A percentile compares a stretch with the other conserved stretches of the same genome.
Conservation (phyloP, 2,329 filamentous ascomycete species). For the Fusarium anguioides region DNA sequence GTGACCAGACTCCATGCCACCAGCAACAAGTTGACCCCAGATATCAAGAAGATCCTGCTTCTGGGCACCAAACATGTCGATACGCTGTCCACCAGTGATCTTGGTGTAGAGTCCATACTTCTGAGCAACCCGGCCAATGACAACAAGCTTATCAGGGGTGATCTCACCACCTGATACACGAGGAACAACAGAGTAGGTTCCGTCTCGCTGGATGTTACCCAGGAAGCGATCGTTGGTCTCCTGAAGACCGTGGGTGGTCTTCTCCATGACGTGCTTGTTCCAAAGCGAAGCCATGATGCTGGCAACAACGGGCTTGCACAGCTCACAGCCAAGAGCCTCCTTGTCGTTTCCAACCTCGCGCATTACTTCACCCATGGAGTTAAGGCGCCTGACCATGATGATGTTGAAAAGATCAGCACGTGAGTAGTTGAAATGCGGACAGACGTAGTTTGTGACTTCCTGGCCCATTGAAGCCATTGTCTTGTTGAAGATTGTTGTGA, state of each 20-base stretch:
- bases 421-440: constrained; percentile 84
- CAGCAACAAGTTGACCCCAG: constrained; percentile 82
- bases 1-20: constrained; percentile 90
- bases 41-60: constrained; percentile 87
- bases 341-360: constrained; percentile 77
- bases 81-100: constrained; percentile 90
- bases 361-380: constrained; percentile 81
- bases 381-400: constrained; percentile 81
- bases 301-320: constrained; percentile 84
- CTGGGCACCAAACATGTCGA: constrained; percentile 91
- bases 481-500: constrained; percentile 90
- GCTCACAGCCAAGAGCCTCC: constrained; percentile 82
- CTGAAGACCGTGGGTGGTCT: constrained; percentile 77
- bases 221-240: constrained; percentile 92
- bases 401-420: constrained; percentile 93
- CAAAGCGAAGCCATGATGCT: constrained; percentile 85
- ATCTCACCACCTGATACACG: constrained; percentile 88
- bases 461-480: constrained; percentile 87
- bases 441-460: constrained; percentile 88
- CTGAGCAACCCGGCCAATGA: constrained; percentile 85
- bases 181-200: constrained; percentile 89
- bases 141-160: constrained; percentile 84
- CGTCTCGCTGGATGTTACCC: constrained; percentile 91
- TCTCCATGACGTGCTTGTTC: constrained; percentile 85
- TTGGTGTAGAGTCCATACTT: constrained; percentile 89